Conservation (phyloP, 108 stramenopile genomes). For the Cyclotella kingstonii region DNA sequence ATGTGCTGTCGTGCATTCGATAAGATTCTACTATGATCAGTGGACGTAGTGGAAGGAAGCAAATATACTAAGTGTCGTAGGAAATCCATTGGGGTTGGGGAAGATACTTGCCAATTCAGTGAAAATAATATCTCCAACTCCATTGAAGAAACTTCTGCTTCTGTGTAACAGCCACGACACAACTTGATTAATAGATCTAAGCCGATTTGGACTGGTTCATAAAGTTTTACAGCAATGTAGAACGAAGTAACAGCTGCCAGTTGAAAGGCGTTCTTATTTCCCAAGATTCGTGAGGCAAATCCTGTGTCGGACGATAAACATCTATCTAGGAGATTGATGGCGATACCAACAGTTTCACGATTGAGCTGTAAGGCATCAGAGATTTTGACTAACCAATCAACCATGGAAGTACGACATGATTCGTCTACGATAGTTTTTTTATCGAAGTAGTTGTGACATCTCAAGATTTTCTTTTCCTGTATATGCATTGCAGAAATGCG, state of each 20-base stretch:
- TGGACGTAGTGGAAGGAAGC: conserved; percentile 5
- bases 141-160: conserved; percentile 26
- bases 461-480: conserved; percentile 9
- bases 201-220: conserved; percentile 46
- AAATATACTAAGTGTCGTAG: conserved; percentile 30
- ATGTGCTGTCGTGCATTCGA: conserved; percentile 6
- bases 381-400: conserved; percentile 22
- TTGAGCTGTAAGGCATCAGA: conserved; percentile 8
- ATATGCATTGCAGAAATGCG: conserved; percentile 22
- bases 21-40: not conserved
- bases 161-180: conserved; percentile 29
- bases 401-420: conserved; percentile 25
- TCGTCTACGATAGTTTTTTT: conserved; percentile 2
- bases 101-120: conserved; percentile 39
- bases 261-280: conserved; percentile 47
- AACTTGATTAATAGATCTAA: conserved; percentile 28
- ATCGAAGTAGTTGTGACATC: conserved; percentile 19
- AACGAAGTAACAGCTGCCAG: conserved; percentile 61
- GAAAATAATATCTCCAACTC: conserved; percentile 41
- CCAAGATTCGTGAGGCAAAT: conserved; percentile 4
- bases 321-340: conserved; percentile 49
- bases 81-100: conserved; percentile 42
- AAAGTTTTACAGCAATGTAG: conserved; percentile 73
- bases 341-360: conserved; percentile 53
- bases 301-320: conserved; percentile 31